These are phyloP conservation scores for Nigrograna mackinnonii DNA, from an alignment of 2,329 filamentous ascomycete genomes.

Conservation along the genomic window DNA sequence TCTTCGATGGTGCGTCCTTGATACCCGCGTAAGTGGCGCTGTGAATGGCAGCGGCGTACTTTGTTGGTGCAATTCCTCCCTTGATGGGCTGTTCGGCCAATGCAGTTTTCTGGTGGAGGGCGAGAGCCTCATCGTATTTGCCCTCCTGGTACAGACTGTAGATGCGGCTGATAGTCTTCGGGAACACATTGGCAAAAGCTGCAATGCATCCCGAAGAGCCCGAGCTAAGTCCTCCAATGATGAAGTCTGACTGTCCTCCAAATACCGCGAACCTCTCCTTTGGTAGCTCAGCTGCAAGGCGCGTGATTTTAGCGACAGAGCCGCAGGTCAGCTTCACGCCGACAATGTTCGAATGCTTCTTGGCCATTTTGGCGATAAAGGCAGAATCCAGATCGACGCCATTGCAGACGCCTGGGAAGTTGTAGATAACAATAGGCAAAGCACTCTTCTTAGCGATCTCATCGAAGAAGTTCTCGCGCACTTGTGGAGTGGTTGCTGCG, in stretches of 20 bases:
- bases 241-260: conserved; percentile 74
- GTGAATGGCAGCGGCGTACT: conserved; percentile 66
- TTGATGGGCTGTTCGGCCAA: conserved; percentile 69
- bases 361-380: conserved; percentile 60
- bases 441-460: conserved; percentile 61
- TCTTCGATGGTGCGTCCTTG: conserved; percentile 26
- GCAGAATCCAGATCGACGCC: conserved; percentile 71
- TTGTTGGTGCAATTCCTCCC: conserved; percentile 67
- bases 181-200: conserved; percentile 62
- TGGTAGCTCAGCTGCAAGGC: conserved; percentile 57
- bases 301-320: conserved; percentile 71
- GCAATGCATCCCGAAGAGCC: conserved; percentile 61
- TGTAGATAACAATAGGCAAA: conserved; percentile 71
- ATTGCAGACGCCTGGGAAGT: conserved; percentile 69
- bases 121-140: conserved; percentile 60
- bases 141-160: conserved; percentile 65
- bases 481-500: conserved; percentile 43
- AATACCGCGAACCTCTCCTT: conserved; percentile 66
- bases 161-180: conserved; percentile 59
- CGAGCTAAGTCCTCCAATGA: conserved; percentile 59
- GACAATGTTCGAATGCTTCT: conserved; percentile 65
- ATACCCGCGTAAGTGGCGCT: conserved; percentile 63
- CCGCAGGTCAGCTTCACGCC: conserved; percentile 74
- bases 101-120: conserved; percentile 64
- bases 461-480: conserved; percentile 46